Evolutionary conservation across 31 red algal genomes (phyloP), one percentile per base, ranked within the genome.

Genomic region (Odonthalia washingtoniensis): DNA sequence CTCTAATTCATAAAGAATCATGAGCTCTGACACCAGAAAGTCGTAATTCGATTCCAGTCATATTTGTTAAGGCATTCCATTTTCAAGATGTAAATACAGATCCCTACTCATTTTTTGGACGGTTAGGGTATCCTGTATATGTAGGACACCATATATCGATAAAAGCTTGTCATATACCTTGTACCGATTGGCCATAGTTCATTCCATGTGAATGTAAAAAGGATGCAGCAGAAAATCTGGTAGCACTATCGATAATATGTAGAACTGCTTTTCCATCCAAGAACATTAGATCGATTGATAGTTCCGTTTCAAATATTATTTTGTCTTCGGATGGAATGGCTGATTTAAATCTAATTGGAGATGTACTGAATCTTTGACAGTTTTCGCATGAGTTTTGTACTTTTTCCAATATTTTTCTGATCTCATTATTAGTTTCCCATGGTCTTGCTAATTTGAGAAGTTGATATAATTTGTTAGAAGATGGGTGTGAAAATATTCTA

Each of bases 11-110:
- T 3, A 91, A 26, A 31, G 69, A 49, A 60, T 75, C 75, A 38
- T 76, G 83, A 60, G 70, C 70, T 24, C 75, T 41, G 26, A 86
- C 3, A 2, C 45, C 83, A n/a, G n/a, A n/a, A n/a, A n/a, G n/a
- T n/a, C n/a, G n/a, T n/a, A n/a, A n/a, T n/a, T n/a, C n/a, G n/a
- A 75, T 86, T 43, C 83, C 83, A 57, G 36, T 5, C 3, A 40
- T 32, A 0, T 40, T 41, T 3, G 81, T 63, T 2, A 70, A 4
- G 4, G 70, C 18, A 40, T 85, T 40, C 81, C 81, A 85, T 27
- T 37, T 24, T 41, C 45, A 40, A 38, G 84, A 80, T 2, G 3
- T 88, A 39, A 88, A 88, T 2, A 70, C 75, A 28, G 74, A 68
- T 17, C 85, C 85, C 57, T 65, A 45, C 34, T 88, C 85, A 0